Evolutionary conservation across 352 stramenopile species (phyloP), one percentile per base, ranked within the genome.

Genomic region (Thraustotheca clavata): DNA sequence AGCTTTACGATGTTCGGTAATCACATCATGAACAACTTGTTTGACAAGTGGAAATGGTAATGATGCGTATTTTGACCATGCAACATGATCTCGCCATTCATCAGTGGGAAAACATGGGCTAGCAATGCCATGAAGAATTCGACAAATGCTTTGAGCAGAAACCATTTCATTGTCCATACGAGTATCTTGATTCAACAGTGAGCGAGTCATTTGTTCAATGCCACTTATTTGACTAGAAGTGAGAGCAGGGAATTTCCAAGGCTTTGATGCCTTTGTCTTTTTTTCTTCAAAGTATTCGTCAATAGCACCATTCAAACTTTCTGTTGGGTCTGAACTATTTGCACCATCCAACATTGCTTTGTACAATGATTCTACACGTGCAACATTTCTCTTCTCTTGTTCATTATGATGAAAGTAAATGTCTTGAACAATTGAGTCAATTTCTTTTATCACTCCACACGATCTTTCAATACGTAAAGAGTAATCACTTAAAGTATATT

Each of bases 121-220:
- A 38, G 75, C 71, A 27, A 94, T 69, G 5, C 84, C 84, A 40
- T 94, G 84, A 59, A 91, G 87, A 32, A 94, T 71, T 34, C 85
- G 83, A 0, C 82, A 81, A 43, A 91, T 77, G n/a, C 70, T 82
- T 67, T 84, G 79, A 59, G 73, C 73, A 43, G 83, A 82, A 14
- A 67, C 79, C 79, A 92, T 24, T 68, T 52, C 20, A 60, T 32
- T 9, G 62, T 67, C 47, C 33, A 35, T n/a, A 35, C 29, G 26
- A 12, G 46, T 6, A 43, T 55, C 60, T 20, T 49, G 34, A 18
- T 22, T 31, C n/a, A 61, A 49, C 26, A 41, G 20, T 32, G 20
- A 66, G 11, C 49, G 50, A 1, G 12, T 59, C 65, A 16, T 62
- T 49, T 32, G 69, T 52, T 93, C 75, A 29, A 92, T 87, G 2